These are phyloP conservation scores for Xylaria hypoxylon DNA, from an alignment of 2,329 filamentous ascomycete species.

Conservation along the genomic window DNA sequence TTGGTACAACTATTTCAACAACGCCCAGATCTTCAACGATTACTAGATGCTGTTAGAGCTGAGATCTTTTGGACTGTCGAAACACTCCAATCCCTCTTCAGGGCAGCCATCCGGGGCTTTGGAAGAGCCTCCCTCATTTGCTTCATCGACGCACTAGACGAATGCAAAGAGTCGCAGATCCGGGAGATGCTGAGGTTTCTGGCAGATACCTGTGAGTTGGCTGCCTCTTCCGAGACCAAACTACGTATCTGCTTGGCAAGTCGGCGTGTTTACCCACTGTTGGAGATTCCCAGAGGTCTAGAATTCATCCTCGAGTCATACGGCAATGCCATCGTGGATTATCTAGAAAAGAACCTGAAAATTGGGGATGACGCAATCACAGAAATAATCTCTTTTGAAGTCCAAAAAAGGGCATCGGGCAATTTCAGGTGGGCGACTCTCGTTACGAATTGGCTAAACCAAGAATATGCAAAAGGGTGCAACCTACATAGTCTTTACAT, in stretches of 20 bases:
- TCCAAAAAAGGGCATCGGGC: slow-evolving; percentile 16
- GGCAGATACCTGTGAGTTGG: slow-evolving; percentile 49
- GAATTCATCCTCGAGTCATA: not conserved
- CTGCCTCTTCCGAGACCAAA: slow-evolving; percentile 15
- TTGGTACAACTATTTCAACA: slow-evolving; percentile 58
- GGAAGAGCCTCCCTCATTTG: slow-evolving; percentile 25
- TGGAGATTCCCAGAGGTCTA: slow-evolving; percentile 2
- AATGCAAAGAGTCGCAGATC: slow-evolving; percentile 58
- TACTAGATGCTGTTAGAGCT: slow-evolving; percentile 23
- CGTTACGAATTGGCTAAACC: slow-evolving; percentile 22
- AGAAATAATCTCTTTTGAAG: not conserved
- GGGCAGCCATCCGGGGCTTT: slow-evolving; percentile 33
- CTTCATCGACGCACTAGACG: slow-evolving; percentile 58
- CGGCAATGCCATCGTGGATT: not conserved
- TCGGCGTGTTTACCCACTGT: slow-evolving; percentile 37
- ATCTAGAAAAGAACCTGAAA: not conserved
- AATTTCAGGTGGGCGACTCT: slow-evolving; percentile 31
- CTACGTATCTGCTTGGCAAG: slow-evolving; percentile 60
- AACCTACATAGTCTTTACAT: not conserved
- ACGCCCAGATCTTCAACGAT: slow-evolving; percentile 50
- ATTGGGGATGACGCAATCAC: not conserved
- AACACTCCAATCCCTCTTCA: not conserved
- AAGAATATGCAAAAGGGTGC: slow-evolving; percentile 12
- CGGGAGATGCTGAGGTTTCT: slow-evolving; percentile 59
- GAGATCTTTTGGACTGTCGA: not conserved